These are phyloP conservation scores for Penicillium sp. DNA, from an alignment of 2,329 filamentous ascomycete species.

Conservation along the genomic window DNA sequence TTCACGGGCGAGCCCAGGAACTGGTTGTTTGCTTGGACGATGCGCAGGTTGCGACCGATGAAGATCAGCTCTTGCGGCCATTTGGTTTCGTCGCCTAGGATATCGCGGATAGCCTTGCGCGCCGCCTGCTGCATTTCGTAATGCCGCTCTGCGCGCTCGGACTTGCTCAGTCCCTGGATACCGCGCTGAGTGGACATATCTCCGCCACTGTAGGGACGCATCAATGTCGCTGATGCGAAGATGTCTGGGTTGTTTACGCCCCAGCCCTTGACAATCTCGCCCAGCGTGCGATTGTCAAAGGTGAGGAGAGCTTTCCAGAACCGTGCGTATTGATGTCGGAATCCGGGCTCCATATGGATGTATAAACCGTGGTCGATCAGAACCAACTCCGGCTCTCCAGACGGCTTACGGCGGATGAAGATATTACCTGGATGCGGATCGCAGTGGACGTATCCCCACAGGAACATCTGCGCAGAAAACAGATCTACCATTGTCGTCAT, in stretches of 20 bases:
- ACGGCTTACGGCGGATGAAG: slow-evolving; percentile 82
- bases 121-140: slow-evolving; percentile 79
- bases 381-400: slow-evolving; percentile 82
- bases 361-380: slow-evolving; percentile 97
- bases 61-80: slow-evolving; percentile 91
- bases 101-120: slow-evolving; percentile 70
- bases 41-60: slow-evolving; percentile 85
- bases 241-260: slow-evolving; percentile 86
- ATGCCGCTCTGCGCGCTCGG: slow-evolving; percentile 58
- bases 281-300: slow-evolving; percentile 82
- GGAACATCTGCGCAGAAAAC: slow-evolving; percentile 97
- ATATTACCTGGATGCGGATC: slow-evolving; percentile 98
- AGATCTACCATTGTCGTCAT: slow-evolving; percentile 97
- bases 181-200: slow-evolving; percentile 64
- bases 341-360: slow-evolving; percentile 80
- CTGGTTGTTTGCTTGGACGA: slow-evolving; percentile 91
- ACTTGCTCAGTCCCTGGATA: slow-evolving; percentile 52
- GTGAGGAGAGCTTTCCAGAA: slow-evolving; percentile 96
- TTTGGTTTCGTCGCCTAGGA: slow-evolving; percentile 80
- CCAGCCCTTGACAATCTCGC: slow-evolving; percentile 72
- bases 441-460: slow-evolving; percentile 93
- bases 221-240: slow-evolving; percentile 84
- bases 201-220: slow-evolving; percentile 88
- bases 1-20: slow-evolving; percentile 86
- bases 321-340: slow-evolving; percentile 78